Evolutionary conservation across 2,329 filamentous ascomycete species (phyloP), one percentile per base, ranked within the genome.

Genomic region (Nigrospora sphaerica): DNA sequence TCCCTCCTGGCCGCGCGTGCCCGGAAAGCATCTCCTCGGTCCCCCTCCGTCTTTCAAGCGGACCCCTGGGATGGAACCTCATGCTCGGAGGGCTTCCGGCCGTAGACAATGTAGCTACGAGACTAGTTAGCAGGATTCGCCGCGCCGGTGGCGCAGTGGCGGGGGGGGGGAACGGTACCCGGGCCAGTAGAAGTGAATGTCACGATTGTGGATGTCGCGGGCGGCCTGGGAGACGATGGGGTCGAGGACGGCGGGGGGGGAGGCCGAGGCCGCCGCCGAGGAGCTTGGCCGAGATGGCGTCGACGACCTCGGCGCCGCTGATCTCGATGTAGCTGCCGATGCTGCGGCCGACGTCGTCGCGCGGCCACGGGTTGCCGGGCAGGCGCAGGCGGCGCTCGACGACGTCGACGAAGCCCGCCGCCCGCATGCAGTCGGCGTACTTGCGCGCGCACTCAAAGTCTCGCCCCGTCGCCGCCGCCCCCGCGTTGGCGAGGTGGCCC

Each of bases 321-420:
- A 38, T 39, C 16, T 18, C 36, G 6, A 40, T 37, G 32, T 38
- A 41, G 18, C 23, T 28, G 17, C 36, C 42, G 7, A 41, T 13
- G 4, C 23, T n/a, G 6, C 16, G 23, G 11, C 34, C 42, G 14
- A 19, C 37, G 3, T 37, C 32, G 12, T 17, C n/a, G 5, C 16
- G 17, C 2, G 43, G 34, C 43, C 47, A 49, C 9, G 37, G 19
- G 39, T 45, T 49, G 16, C 47, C 43, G 17, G 28, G 35, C 14
- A 42, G 14, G 33, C 40, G 42, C 23, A 34, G 34, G 11, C 31
- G 33, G 10, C 14, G 18, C 39, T 49, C 47, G 14, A 40, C 34
- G 14, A 46, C 31, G 14, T 49, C 47, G 1, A 46, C 43, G 13
- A 49, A 49, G 4, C 43, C 47, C 4, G 44, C 44, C 33, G 39